These are phyloP conservation scores for Diaporthe batatas DNA, from an alignment of 2,329 filamentous ascomycete genomes.

Conservation along the genomic window DNA sequence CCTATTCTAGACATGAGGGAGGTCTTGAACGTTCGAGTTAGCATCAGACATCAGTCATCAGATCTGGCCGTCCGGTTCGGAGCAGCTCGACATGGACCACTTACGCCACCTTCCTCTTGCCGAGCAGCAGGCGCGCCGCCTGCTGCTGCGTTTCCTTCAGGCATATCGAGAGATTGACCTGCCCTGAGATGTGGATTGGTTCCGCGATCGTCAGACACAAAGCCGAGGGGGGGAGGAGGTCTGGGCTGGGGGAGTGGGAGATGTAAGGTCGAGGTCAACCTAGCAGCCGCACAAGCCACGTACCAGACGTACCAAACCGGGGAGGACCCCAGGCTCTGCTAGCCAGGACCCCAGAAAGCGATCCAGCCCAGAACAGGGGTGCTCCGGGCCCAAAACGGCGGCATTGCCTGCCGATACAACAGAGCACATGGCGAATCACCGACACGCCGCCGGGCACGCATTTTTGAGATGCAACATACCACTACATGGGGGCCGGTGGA, in stretches of 20 bases:
- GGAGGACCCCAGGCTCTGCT: neutral
- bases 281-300: slow-evolving; percentile 30
- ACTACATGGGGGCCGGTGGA: neutral
- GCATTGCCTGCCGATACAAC: slow-evolving; percentile 22
- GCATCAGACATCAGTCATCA: neutral
- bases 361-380: neutral
- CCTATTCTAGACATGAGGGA: slow-evolving; percentile 62
- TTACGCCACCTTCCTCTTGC: slow-evolving; percentile 41
- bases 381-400: slow-evolving; percentile 17
- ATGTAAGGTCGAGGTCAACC: neutral
- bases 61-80: slow-evolving; percentile 45
- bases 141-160: slow-evolving; percentile 41
- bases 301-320: neutral
- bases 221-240: neutral
- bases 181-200: slow-evolving; percentile 26
- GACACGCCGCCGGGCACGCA: slow-evolving; percentile 3
- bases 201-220: slow-evolving; percentile 29
- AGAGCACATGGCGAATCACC: slow-evolving; percentile 27
- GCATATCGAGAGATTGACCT: slow-evolving; percentile 38
- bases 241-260: neutral
- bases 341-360: slow-evolving; percentile 6
- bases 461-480: neutral
- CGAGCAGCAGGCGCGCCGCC: slow-evolving; percentile 41
- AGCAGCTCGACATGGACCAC: neutral
- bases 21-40: slow-evolving; percentile 42